Base-by-base conservation (phyloP, 75 land plant genomes). In the Cryptomeria japonica region DNA sequence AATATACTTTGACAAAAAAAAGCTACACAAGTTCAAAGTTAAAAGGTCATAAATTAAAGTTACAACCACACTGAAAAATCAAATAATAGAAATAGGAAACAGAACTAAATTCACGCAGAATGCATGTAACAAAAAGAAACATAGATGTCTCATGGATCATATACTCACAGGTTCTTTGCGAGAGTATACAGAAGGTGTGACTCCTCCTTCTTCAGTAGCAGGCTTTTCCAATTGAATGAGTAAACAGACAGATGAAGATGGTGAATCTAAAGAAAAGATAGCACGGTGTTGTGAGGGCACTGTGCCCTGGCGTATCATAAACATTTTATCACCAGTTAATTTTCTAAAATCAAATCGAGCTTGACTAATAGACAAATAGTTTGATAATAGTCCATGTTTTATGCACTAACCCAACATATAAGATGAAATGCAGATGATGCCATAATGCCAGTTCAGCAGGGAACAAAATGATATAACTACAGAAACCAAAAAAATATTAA, bases 201-300 rank as follows among this genome's bases (percentile, higher is more conserved):
- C 95, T 13, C 99, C 99, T 25, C 97, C 98, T 92, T 98, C 99
- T 91, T 98, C 99, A 44, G 99, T 95, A 47, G 96, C 98, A 88
- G 96, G 97, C 87, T 95, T 98, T 88, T 98, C 99, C 80, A 98
- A 91, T 91, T 98, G 99, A 85, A 98, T 92, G 61, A 98, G 92
- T 87, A 98, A 87, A 86, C 97, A 98, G 37, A 96, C 89, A 55
- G 99, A 94, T 83, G 99, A 89, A 84, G 99, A 95, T 89, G 96
- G 96, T 70, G 96, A 88, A 92, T 98, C 99, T 83, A 98, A 87
- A 47, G 94, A 94, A 83, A 98, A 96, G 55, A 95, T 89, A 32
- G 91, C 97, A 72, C 91, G 92, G 73, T 90, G 89, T 68, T 94
- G 95, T 47, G 34, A 68, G 61, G 93, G 87, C 39, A 51, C 73